Evolutionary conservation across 805 yeast genomes (phyloP).

Genomic region (Candida sanyiensis): DNA sequence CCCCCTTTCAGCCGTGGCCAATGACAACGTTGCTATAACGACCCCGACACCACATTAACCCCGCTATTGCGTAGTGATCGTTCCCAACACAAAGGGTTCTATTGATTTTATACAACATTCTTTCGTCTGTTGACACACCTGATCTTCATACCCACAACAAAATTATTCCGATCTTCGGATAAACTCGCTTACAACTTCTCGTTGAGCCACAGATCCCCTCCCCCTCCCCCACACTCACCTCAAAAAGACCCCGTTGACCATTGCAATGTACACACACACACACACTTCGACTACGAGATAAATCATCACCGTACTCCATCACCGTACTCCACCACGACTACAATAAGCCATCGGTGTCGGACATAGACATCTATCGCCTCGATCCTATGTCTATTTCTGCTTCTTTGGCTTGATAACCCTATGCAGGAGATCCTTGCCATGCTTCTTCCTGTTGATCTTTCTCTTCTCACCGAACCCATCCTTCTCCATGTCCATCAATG

Average conservation of each 20-base stretch:
- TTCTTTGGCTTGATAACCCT: neutral
- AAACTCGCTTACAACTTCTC: neutral
- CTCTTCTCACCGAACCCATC: conserved; percentile 80
- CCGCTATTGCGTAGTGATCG: neutral
- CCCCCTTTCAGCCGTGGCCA: conserved; percentile 2
- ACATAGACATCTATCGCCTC: neutral
- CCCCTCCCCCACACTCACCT: no score
- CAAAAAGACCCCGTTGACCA: no score
- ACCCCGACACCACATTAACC: neutral
- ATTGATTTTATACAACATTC: neutral
- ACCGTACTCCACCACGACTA: neutral
- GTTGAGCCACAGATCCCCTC: no score
- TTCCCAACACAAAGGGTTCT: no score
- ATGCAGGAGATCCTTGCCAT: conserved; percentile 11
- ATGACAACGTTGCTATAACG: neutral
- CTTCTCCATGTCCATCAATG: conserved; percentile 88
- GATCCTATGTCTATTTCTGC: neutral
- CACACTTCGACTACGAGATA: neutral
- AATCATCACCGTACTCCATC: neutral
- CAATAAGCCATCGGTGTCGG: neutral
- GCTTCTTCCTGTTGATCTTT: conserved; percentile 40
- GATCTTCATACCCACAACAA: neutral
- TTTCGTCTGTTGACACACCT: neutral
- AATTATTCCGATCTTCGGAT: neutral
- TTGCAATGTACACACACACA: no score